Percentiles rank a stretch among this genome's conserved stretches.
Evolutionary conservation across 2,329 filamentous ascomycete genomes (phyloP).

Genomic region (Colletotrichum orchidophilum): DNA sequence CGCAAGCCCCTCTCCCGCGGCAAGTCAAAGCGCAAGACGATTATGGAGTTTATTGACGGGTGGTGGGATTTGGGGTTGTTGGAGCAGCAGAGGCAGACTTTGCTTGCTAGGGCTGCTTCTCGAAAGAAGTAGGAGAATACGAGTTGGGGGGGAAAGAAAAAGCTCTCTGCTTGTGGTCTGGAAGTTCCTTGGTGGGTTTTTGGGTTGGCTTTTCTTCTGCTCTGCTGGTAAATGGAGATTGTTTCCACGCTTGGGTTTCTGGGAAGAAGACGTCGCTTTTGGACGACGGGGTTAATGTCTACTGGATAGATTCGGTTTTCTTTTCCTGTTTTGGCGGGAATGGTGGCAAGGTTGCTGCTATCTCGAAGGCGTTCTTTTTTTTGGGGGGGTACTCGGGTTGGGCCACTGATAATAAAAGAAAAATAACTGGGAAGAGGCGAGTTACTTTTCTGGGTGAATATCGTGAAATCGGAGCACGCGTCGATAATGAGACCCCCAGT

Average conservation of each 20-base stretch:
- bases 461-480: not conserved
- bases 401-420: constrained; percentile 3
- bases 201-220: not conserved
- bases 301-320: constrained; percentile 24
- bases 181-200: not conserved
- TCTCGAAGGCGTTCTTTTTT: not conserved
- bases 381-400: not conserved
- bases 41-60: constrained; percentile 59
- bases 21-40: constrained; percentile 54
- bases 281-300: constrained; percentile 25
- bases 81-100: constrained; percentile 54
- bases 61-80: constrained; percentile 65
- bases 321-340: not conserved
- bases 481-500: not conserved
- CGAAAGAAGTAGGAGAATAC: constrained; percentile 3
- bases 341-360: not conserved
- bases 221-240: constrained; percentile 21
- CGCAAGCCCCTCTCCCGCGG: constrained; percentile 20
- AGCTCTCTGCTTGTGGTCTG: not conserved
- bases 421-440: not conserved
- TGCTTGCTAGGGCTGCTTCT: constrained; percentile 37
- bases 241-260: not conserved
- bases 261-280: not conserved
- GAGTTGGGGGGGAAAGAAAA: too few species aligned
- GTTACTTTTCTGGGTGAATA: not conserved